Base-by-base conservation (phyloP, 75 land plant genomes). In the Cupressus sempervirens region DNA sequence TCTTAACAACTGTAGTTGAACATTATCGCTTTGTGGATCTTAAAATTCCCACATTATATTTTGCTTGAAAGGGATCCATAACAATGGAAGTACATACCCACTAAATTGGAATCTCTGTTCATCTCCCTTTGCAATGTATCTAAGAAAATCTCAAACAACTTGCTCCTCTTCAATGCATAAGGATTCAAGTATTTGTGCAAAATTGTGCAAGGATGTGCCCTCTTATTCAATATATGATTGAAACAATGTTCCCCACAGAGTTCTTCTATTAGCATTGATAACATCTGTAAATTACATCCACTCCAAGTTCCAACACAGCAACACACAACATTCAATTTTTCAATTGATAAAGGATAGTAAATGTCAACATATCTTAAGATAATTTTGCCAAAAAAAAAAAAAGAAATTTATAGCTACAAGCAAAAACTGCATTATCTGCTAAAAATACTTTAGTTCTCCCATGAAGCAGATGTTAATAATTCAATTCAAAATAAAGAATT, bases 91-190 rank as follows among this genome's bases (percentile, higher is more conserved):
- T 29, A 70, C 74, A 11, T 70, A 70, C 74, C 32, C 14, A 70
- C 74, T 70, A 70, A 70, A 70, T 70, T 70, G 30, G 74, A 70
- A 70, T 30, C 32, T 30, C 10, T 70, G 32, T 70, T 70, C 74
- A 70, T 70, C 74, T 70, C 74, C 35, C 74, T 70, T 70, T 70
- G 74, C 74, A 70, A 30, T 14, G 74, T 70, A 70, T 70, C 74
- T 30, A 70, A 29, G 11, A 70, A 32, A 29, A 70, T 70, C 74
- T 70, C 74, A 23, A 70, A 70, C 74, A 70, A 70, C 74, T 29
- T 70, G 74, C 74, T 70, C 74, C 74, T 70, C 32, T 3, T 70
- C 74, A 70, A 70, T 10, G 35, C 74, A 30, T 70, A 70, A 32
- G 74, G 74, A 70, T 70, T 70, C 74, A 70, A 29, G 35, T 70